phyloP scores from a whole-genome alignment of 2,329 filamentous ascomycete genomes.

The Verticillium longisporum region DNA sequence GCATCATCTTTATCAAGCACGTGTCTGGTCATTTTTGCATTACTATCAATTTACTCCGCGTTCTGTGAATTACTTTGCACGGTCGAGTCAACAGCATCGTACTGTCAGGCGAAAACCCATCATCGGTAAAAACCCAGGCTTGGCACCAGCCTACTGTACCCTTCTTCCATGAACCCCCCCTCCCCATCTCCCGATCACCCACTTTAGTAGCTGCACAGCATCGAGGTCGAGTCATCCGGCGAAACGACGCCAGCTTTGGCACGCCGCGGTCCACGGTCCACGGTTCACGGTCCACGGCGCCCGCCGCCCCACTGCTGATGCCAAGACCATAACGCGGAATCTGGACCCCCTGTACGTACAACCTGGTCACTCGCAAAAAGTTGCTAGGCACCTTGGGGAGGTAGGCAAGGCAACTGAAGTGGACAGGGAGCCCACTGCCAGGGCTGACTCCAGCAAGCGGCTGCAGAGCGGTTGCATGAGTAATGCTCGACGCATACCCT shows the following conservation, averaged over 20 bases:
- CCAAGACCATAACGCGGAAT: background rate
- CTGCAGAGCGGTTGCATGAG: background rate
- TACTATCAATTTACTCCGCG: background rate
- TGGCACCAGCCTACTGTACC: background rate
- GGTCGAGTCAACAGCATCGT: background rate
- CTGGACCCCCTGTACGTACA: no score
- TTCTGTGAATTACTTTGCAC: no score
- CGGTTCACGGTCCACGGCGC: background rate
- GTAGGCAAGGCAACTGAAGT: no score
- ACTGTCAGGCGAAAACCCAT: background rate
- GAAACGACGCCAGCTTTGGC: background rate
- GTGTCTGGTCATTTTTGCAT: background rate
- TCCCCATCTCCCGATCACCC: background rate
- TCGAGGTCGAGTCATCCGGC: background rate
- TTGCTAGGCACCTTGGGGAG: no score
- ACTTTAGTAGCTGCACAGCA: background rate
- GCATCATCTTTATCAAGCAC: no score
- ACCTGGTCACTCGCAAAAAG: no score
- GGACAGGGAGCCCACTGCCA: background rate
- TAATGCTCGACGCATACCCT: background rate
- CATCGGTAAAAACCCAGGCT: background rate
- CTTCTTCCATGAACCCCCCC: background rate
- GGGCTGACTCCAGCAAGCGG: background rate
- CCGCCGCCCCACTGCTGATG: background rate
- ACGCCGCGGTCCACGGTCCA: no score